Conservation (phyloP, 345 rosid species). For the Camelina laxa region DNA sequence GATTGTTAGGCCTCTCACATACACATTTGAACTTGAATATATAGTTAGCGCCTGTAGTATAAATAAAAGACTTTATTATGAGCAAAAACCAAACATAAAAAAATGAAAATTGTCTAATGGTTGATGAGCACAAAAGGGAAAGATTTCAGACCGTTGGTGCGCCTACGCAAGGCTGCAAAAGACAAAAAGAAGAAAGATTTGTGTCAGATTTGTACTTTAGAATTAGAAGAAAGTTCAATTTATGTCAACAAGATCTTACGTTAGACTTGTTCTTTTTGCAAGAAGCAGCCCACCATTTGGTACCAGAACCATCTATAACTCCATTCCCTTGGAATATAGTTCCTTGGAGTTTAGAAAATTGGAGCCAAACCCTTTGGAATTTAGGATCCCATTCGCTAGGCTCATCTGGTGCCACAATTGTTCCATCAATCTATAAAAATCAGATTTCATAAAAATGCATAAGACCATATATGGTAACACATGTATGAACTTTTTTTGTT, state of each 20-base stretch:
- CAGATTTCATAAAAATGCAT: not conserved
- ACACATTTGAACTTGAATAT: constrained; percentile 80
- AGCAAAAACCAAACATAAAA: constrained; percentile 14
- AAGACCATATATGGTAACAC: not conserved
- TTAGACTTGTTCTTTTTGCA: constrained; percentile 82
- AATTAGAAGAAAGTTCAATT: not conserved
- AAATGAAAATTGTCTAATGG: constrained; percentile 9
- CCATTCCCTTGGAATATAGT: constrained; percentile 87
- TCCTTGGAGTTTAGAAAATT: constrained; percentile 73
- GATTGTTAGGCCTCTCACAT: constrained; percentile 76
- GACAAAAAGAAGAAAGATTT: constrained; percentile 23
- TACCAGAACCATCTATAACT: constrained; percentile 89
- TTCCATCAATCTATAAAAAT: constrained; percentile 78
- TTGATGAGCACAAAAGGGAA: constrained; percentile 17
- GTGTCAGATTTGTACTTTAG: constrained; percentile 29
- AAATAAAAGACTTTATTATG: constrained; percentile 10
- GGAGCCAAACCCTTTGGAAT: constrained; percentile 74
- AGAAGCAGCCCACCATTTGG: constrained; percentile 98
- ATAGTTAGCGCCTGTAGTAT: constrained; percentile 82
- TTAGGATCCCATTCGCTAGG: constrained; percentile 82
- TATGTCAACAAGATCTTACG: constrained; percentile 17
- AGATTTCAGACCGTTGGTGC: constrained; percentile 76
- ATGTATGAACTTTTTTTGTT: constrained; percentile 4
- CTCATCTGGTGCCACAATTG: constrained; percentile 82
- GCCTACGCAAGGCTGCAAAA: constrained; percentile 85